These are phyloP conservation scores for Cryptococcus hybrid DNA, from an alignment of 1,284 basidiomycete species.

Conservation along the genomic window DNA sequence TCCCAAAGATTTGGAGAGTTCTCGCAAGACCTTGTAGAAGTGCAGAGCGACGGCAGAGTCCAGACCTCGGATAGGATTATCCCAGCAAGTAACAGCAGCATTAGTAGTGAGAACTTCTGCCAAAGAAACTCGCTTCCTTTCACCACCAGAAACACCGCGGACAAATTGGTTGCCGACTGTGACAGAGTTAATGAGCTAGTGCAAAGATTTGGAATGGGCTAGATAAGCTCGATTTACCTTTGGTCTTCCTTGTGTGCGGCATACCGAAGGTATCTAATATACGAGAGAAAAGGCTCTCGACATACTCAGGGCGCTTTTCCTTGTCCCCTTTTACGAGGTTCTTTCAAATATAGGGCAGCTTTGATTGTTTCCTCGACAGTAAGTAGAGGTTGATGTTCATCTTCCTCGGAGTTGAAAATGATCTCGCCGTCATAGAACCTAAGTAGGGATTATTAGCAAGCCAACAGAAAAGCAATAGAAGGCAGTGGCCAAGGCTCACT, in stretches of 20 bases:
- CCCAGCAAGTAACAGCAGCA: slow-evolving; percentile 12
- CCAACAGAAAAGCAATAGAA: background rate
- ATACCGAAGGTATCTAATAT: slow-evolving; percentile 2
- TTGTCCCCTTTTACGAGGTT: slow-evolving; percentile 20
- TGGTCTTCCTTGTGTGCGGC: background rate
- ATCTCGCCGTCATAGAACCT: slow-evolving; percentile 7
- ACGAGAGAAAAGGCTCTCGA: background rate
- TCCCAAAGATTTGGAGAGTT: background rate
- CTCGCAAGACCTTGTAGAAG: background rate
- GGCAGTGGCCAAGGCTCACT: background rate
- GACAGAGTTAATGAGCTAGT: slow-evolving; percentile 9
- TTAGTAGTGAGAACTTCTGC: slow-evolving; percentile 1
- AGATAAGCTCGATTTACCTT: background rate
- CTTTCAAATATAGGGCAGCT: slow-evolving; percentile 7
- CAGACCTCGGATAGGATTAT: slow-evolving; percentile 70
- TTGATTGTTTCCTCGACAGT: background rate
- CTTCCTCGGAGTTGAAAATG: slow-evolving; percentile 24
- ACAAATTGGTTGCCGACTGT: background rate
- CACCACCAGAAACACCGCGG: slow-evolving; percentile 1
- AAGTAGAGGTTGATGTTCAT: slow-evolving; percentile 1
- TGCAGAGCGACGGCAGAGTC: slow-evolving; percentile 73
- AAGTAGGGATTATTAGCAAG: background rate
- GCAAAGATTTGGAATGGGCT: background rate
- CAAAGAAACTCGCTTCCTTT: slow-evolving; percentile 9
- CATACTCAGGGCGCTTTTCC: background rate